Base-by-base conservation (phyloP, 1,139 yeast genomes). In the Pichia sp. region DNA sequence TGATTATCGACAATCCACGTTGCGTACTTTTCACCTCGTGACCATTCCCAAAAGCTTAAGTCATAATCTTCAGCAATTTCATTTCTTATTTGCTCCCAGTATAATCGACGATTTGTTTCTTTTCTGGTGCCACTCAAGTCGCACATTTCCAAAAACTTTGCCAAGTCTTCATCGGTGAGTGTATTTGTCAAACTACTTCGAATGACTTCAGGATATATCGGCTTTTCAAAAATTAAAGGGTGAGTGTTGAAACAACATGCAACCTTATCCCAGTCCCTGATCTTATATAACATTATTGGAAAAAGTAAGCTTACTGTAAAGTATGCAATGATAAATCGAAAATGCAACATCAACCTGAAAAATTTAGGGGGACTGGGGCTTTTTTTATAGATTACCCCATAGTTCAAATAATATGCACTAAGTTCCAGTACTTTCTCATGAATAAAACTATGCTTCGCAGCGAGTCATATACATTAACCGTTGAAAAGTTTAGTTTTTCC, bases 71-170 rank as follows among this genome's bases (percentile, higher is more conserved):
- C 31, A 10, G 39, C 19, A 22, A 50, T 50, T 30, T 46, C 37
- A 1, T 34, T 41, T 34, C 36, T 50, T 3, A 47, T 28, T 10
- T 18, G 37, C 23, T 50, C 44, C 16, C 39, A 21, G 25, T 42
- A 48, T n/a, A 18, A n/a, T 8, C 25, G 37, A 3, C 36, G 40
- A 21, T 53, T 50, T 9, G 6, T 19, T 13, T 48, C 37, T 19
- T 46, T 46, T 44, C 56, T 40, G 6, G 49, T 50, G 10, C 48
- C 49, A 3, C 48, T 44, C 4, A 53, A 13, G 34, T 53, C 55
- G 25, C 53, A 47, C 8, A 41, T 43, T 7, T 40, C 19, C 9
- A 53, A 21, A 34, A 53, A 45, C 9, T 19, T 22, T 2, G 50
- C 52, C n/a, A 37, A 41, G 9, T 47, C 44, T 22, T 44, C 47